Base-by-base conservation (phyloP, 2,329 filamentous ascomycete species). In the Aureobasidium leucospermi region DNA sequence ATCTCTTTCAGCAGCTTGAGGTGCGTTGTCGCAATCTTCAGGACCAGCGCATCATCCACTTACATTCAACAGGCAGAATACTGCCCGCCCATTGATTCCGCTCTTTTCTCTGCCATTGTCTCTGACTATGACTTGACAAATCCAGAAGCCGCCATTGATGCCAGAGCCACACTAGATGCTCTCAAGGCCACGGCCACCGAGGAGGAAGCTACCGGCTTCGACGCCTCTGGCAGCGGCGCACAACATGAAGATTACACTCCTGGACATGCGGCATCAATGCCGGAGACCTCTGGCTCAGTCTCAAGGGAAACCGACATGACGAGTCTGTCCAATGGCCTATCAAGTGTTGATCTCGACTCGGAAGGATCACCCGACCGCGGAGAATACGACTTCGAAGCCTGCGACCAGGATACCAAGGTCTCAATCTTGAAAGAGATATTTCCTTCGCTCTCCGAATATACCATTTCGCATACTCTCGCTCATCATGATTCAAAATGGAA, bases 91-190 rank as follows among this genome's bases (percentile, higher is more conserved):
- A 73, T 96, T 42, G 92, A 96, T 65, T 83, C 90, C 64, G 82
- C 89, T 0, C 80, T 93, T 11, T 82, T 96, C 61, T 81, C 87
- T 58, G 86, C 90, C 4, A 88, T 96, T 52, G 78, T 85, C 5
- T 83, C 78, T 56, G 93, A 97, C 68, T 89, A 85, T 71, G 82
- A 91, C 65, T 75, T 92, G 16, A 69, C 73, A 2, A 71, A 83
- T 23, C 66, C 79, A 0, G 70, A 74, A 0, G 76, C 85, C 43
- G 75, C 85, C 34, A 68, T 79, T 2, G 74, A 77, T 9, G 84
- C 86, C 2, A 80, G 81, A 32, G 69, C 75, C n/a, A 79, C 81
- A 0, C 78, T 96, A 1, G 78, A 87, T n/a, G 71, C 74, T 1
- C 74, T 96, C 13, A 87, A 87, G 55, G 76, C 82, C 32, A 76